phyloP scores from a whole-genome alignment of 805 yeast species.

The Myxozyma kluyveri region DNA sequence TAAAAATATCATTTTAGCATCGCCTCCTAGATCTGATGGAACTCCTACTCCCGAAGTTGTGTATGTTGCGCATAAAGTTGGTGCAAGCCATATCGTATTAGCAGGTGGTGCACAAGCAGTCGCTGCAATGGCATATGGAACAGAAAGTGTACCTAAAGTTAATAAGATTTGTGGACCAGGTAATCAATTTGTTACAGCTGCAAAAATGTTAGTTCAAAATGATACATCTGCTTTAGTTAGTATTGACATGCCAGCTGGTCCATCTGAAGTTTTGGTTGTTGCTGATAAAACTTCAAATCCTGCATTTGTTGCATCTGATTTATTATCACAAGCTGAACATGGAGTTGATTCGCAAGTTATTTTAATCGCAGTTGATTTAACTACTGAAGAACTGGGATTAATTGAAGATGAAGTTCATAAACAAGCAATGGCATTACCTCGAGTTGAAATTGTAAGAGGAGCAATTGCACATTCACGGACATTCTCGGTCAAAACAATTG shows the following conservation, averaged over 20 bases:
- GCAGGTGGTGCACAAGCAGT: constrained; percentile 99
- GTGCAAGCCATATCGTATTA: constrained; percentile 82
- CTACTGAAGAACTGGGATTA: constrained; percentile 55
- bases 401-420: constrained; percentile 79
- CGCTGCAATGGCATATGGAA: constrained; percentile 98
- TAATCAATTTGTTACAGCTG: constrained; percentile 98
- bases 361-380: constrained; percentile 74
- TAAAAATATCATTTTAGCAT: constrained; percentile 83
- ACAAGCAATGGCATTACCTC: constrained; percentile 82
- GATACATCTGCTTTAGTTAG: constrained; percentile 93
- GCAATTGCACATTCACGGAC: constrained; percentile 90
- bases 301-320: constrained; percentile 94
- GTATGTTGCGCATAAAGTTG: constrained; percentile 93
- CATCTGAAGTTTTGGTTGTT: constrained; percentile 88
- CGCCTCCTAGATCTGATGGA: constrained; percentile 95
- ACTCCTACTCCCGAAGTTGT: constrained; percentile 94
- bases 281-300: constrained; percentile 88
- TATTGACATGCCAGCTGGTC: constrained; percentile 99
- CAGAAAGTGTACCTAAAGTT: constrained; percentile 85
- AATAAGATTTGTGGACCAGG: constrained; percentile 99
- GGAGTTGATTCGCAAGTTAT: constrained; percentile 98
- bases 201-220: constrained; percentile 95
- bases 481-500: constrained; percentile 61
- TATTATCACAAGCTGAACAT: constrained; percentile 97
- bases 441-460: constrained; percentile 88